Evolutionary conservation across 2,329 filamentous ascomycete genomes (phyloP), one percentile per base, ranked within the genome.

Genomic region (Madurella fahalii): DNA sequence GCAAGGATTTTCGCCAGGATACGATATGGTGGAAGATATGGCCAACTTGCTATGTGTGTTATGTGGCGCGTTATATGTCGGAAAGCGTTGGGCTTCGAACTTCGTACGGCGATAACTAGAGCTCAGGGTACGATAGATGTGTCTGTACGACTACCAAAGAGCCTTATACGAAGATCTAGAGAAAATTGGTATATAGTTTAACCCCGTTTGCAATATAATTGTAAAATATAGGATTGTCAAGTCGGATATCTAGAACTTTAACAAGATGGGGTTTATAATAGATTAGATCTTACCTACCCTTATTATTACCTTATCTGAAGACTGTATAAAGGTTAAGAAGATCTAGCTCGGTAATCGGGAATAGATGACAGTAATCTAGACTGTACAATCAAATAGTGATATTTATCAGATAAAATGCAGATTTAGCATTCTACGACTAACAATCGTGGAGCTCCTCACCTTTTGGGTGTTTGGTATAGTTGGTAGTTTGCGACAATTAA

Each of bases 211-310:
- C 7, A 34, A 55, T 42, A 52, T 56, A 43, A 56, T 45, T 8
- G 59, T 57, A 9, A 64, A 64, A 34, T 47, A 47, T 11, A 18
- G 25, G 5, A 62, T 65, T 45, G 17, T 42, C 11, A 55, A 60
- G 7, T 40, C 11, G 4, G 61, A 65, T 59, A 46, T 62, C 25
- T 64, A 65, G 34, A 65, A 64, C 57, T 66, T 65, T 40, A 52
- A 65, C 53, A 56, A 71, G 57, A 69, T 60, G 40, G 63, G 64
- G 47, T 70, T 69, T 63, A 56, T 61, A 30, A 69, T 71, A 32
- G 67, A 64, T 46, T 53, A 66, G 17, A 68, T 67, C 16, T 31
- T 1, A 4, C 9, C 37, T n/a, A 15, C 13, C 4, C 7, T 34
- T 7, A 30, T 47, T 4, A 15, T 47, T 4, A 47, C 31, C n/a